These are phyloP conservation scores for Elsinoe arachidis DNA, from an alignment of 2,329 filamentous ascomycete genomes.

Conservation along the genomic window DNA sequence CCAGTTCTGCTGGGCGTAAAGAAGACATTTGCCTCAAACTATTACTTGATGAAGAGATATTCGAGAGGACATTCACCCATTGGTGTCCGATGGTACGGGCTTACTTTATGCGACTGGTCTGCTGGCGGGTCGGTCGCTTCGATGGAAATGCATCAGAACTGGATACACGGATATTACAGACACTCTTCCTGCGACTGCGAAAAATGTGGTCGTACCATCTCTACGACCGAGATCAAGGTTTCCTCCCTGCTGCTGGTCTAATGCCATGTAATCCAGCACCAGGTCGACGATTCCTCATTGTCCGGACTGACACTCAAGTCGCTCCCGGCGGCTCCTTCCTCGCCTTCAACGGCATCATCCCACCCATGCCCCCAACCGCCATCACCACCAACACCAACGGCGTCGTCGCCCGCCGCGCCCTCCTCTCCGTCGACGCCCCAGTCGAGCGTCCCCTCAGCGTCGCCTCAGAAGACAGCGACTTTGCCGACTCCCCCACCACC, in stretches of 20 bases:
- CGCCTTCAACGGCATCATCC: slow-evolving; percentile 54
- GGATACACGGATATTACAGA: slow-evolving; percentile 52
- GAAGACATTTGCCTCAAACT: slow-evolving; percentile 63
- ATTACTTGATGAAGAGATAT: slow-evolving; percentile 64
- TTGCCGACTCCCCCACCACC: neutral
- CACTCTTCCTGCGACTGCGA: slow-evolving; percentile 59
- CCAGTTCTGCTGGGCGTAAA: slow-evolving; percentile 58
- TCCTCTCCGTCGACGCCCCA: neutral
- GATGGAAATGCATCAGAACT: slow-evolving; percentile 52
- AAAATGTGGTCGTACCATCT: slow-evolving; percentile 73
- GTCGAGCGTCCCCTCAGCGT: slow-evolving; percentile 6
- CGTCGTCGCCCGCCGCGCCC: neutral
- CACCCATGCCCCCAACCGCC: slow-evolving; percentile 25
- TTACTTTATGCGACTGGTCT: slow-evolving; percentile 83
- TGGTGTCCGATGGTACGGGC: slow-evolving; percentile 94
- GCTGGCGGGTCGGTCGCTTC: slow-evolving; percentile 78
- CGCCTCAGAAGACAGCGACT: slow-evolving; percentile 6
- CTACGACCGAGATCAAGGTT: slow-evolving; percentile 60
- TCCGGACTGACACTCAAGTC: slow-evolving; percentile 64
- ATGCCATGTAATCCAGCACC: slow-evolving; percentile 78
- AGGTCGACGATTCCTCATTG: slow-evolving; percentile 77
- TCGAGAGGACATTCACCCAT: slow-evolving; percentile 78
- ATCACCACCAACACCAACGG: slow-evolving; percentile 20
- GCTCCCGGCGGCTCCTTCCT: slow-evolving; percentile 48
- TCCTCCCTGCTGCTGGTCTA: slow-evolving; percentile 38